Percentiles rank a stretch among this genome's conserved stretches.
These are phyloP conservation scores for Potentilla sterilis DNA, from an alignment of 306 rosid genomes.

Conservation along the genomic window DNA sequence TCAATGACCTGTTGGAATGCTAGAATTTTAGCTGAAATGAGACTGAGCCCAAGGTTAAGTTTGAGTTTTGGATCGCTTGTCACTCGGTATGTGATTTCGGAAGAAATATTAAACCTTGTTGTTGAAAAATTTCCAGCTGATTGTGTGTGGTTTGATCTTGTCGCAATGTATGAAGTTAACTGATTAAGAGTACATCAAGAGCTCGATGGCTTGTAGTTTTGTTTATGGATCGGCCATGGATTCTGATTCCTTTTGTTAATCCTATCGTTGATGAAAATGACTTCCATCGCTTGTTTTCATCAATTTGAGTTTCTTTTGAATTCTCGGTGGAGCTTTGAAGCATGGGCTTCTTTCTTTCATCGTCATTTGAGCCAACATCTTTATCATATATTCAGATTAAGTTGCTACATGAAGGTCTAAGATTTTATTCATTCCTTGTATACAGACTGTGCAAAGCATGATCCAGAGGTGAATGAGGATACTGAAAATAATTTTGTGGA, in stretches of 20 bases:
- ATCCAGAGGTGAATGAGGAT: conserved; percentile 81
- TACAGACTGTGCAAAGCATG: conserved; percentile 92
- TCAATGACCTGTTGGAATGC: background rate
- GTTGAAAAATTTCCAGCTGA: background rate
- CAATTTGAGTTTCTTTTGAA: background rate
- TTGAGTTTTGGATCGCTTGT: background rate
- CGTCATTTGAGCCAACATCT: background rate
- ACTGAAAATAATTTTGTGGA: conserved; percentile 86
- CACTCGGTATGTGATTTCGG: background rate
- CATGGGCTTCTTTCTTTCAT: background rate
- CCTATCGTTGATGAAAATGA: background rate
- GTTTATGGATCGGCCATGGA: background rate
- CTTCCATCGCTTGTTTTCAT: background rate
- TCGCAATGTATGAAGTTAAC: background rate
- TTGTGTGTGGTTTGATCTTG: background rate
- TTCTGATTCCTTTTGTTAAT: background rate
- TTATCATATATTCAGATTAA: background rate
- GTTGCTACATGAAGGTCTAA: background rate
- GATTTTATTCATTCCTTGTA: background rate
- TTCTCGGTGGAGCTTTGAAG: background rate
- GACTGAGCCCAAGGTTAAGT: background rate
- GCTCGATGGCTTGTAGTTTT: background rate
- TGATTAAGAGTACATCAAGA: background rate
- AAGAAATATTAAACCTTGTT: background rate
- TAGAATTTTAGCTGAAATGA: background rate